phyloP scores from a whole-genome alignment of 495 filamentous ascomycete genomes.

The Cudoniella acicularis region DNA sequence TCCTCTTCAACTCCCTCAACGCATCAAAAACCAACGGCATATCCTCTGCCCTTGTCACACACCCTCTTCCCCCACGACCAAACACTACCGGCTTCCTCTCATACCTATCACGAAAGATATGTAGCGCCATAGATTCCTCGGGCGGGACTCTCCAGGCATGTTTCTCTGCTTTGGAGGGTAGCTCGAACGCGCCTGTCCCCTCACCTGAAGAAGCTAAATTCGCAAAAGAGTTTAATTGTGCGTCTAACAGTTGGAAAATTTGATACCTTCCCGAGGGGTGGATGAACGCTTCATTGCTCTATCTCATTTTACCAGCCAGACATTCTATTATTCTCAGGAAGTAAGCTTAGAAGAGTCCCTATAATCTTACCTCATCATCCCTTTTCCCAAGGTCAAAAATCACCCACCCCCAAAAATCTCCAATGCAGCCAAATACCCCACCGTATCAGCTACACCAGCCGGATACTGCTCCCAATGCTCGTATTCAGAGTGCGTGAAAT shows the following conservation, averaged over 20 bases:
- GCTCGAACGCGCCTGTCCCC: neutral
- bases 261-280: conserved; percentile 11
- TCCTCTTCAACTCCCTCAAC: neutral
- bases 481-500: conserved; percentile 28
- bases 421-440: conserved; percentile 34
- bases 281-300: conserved; percentile 13
- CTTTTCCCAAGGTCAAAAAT: conserved; percentile 28
- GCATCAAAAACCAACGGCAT: neutral
- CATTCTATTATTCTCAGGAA: neutral
- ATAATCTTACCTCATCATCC: conserved; percentile 8
- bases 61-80: neutral
- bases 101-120: conserved; percentile 16
- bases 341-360: neutral
- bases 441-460: conserved; percentile 27
- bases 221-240: conserved; percentile 6
- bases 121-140: conserved; percentile 13
- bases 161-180: conserved; percentile 10
- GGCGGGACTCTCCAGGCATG: conserved; percentile 10
- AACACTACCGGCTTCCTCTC: neutral
- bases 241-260: conserved; percentile 13
- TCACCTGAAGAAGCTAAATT: neutral
- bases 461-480: conserved; percentile 27
- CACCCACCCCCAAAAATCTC: conserved; percentile 30
- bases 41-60: neutral
- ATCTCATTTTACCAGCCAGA: conserved; percentile 1